Conservation (phyloP, 2,329 filamentous ascomycete genomes). For the Dactylellina haptotyla region DNA sequence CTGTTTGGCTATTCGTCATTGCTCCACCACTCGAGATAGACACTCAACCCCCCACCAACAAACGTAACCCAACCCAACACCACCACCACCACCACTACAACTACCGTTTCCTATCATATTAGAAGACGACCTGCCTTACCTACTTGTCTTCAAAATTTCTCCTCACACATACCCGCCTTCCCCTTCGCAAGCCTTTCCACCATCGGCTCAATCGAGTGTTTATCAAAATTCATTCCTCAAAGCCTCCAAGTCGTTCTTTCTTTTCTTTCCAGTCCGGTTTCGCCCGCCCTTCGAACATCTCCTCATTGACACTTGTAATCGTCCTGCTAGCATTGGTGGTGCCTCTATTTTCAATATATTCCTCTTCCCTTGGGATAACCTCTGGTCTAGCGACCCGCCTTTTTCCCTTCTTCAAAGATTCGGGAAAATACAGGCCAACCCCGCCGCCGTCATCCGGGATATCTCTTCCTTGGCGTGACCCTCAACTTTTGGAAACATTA, state of each 20-base stretch:
- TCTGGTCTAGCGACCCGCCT: constrained; percentile 34
- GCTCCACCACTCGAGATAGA: too few relatives aligned
- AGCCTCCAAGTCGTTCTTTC: constrained; percentile 49
- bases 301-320: constrained; percentile 18
- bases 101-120: background rate
- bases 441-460: constrained; percentile 40
- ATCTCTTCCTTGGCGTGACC: constrained; percentile 50
- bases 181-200: background rate
- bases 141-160: background rate
- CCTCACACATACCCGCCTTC: background rate
- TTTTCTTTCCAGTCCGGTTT: constrained; percentile 23
- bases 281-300: background rate
- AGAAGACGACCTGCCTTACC: background rate
- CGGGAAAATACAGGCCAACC: constrained; percentile 36
- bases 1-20: too few relatives aligned
- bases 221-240: constrained; percentile 54
- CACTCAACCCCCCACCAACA: background rate
- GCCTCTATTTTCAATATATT: constrained; percentile 20
- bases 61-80: background rate
- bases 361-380: constrained; percentile 20
- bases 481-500: constrained; percentile 50
- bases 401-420: constrained; percentile 35
- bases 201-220: constrained; percentile 11
- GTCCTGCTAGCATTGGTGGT: constrained; percentile 37
- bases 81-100: background rate